Conservation (phyloP, 1,284 basidiomycete genomes). For the Schizopora paradoxa region DNA sequence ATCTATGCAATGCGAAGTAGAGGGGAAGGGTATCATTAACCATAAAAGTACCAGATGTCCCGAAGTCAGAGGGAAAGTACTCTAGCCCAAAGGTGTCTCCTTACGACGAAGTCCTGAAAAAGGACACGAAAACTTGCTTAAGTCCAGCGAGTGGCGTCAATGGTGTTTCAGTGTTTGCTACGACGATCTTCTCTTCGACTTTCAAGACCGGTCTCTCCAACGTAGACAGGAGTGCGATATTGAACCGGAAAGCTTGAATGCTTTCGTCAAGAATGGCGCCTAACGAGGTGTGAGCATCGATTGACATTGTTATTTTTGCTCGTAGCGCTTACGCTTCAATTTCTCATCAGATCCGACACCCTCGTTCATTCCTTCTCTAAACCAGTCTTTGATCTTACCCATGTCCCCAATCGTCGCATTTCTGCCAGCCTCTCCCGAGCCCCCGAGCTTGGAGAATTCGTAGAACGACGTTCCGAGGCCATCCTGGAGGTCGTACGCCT, state of each 20-base stretch:
- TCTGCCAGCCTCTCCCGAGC: conserved; percentile 35
- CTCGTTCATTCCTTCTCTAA: conserved; percentile 66
- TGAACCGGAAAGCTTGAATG: conserved; percentile 31
- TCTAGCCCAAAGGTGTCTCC: too few relatives aligned
- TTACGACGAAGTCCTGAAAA: too few relatives aligned
- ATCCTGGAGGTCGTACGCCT: conserved; percentile 50
- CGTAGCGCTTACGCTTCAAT: conserved; percentile 45
- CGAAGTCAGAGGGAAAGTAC: too few relatives aligned
- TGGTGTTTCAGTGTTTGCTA: too few relatives aligned
- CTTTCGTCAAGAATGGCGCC: conserved; percentile 1
- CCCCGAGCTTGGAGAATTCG: conserved; percentile 56
- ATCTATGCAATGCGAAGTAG: too few relatives aligned
- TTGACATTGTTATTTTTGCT: not conserved
- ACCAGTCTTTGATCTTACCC: conserved; percentile 75
- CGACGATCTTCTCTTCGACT: too few relatives aligned
- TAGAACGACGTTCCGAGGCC: conserved; percentile 64
- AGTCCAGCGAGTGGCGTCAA: too few relatives aligned
- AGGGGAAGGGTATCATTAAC: too few relatives aligned
- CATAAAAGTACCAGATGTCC: too few relatives aligned
- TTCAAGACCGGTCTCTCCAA: too few relatives aligned
- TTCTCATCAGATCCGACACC: conserved; percentile 50
- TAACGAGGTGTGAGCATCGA: conserved; percentile 19
- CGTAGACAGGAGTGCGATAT: conserved; percentile 23
- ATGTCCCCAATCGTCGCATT: conserved; percentile 52
- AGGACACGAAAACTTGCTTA: too few relatives aligned